These are phyloP conservation scores for Myriosclerotinia duriaeana DNA, from an alignment of 2,329 filamentous ascomycete genomes.

Conservation along the genomic window DNA sequence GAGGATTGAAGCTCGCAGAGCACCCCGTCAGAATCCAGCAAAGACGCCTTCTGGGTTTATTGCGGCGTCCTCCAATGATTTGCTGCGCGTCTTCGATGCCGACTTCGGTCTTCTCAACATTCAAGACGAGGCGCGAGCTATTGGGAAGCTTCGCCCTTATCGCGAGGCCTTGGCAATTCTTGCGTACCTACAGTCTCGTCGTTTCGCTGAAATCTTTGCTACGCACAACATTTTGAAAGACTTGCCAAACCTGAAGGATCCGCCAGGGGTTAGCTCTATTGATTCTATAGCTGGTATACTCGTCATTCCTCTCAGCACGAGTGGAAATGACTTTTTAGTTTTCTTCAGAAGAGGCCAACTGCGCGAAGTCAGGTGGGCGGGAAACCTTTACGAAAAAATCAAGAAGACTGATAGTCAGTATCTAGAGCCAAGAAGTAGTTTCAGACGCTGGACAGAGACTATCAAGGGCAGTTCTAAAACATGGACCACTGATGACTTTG, in stretches of 20 bases:
- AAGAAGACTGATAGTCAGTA: constrained; percentile 67
- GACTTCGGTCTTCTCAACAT: constrained; percentile 74
- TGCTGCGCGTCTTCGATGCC: constrained; percentile 30
- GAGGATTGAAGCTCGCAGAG: constrained; percentile 28
- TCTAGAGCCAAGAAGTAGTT: constrained; percentile 76
- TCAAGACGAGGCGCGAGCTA: constrained; percentile 80
- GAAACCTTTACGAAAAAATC: constrained; percentile 79
- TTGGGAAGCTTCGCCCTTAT: constrained; percentile 73
- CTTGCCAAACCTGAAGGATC: constrained; percentile 77
- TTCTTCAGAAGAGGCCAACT: constrained; percentile 81
- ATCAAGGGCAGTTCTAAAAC: constrained; percentile 75
- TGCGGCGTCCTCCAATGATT: constrained; percentile 28
- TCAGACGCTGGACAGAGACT: constrained; percentile 78
- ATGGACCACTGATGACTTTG: constrained; percentile 84
- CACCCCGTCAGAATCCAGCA: constrained; percentile 16
- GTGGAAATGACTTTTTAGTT: constrained; percentile 81
- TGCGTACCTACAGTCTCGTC: constrained; percentile 77
- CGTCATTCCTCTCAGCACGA: constrained; percentile 75
- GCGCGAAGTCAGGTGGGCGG: constrained; percentile 76
- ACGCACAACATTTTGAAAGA: constrained; percentile 74
- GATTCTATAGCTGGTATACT: constrained; percentile 75
- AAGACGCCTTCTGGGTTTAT: constrained; percentile 30
- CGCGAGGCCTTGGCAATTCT: constrained; percentile 82
- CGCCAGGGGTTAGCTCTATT: constrained; percentile 75
- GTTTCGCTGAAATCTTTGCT: constrained; percentile 70